Evolutionary conservation across 2,329 filamentous ascomycete species (phyloP).

Genomic region (Leptographium galeiforme): DNA sequence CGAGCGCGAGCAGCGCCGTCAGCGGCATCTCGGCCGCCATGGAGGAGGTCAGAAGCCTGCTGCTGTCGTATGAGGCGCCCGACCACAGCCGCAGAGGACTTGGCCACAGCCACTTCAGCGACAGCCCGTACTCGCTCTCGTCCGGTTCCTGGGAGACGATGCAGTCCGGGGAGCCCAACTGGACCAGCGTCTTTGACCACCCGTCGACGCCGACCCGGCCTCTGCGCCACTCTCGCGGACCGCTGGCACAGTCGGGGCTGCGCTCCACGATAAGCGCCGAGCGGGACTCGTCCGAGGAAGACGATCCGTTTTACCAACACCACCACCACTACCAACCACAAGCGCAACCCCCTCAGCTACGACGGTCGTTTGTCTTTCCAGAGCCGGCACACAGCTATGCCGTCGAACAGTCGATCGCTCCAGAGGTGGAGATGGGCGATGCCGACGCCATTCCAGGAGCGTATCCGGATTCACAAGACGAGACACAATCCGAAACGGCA

Average conservation of each 20-base stretch:
- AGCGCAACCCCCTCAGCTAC: background rate
- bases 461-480: background rate
- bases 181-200: constrained; percentile 9
- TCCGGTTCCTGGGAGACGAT: constrained; percentile 11
- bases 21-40: constrained; percentile 11
- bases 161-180: constrained; percentile 10
- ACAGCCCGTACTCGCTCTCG: constrained; percentile 1
- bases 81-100: background rate
- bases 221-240: background rate
- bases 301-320: background rate
- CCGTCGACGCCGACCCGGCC: background rate
- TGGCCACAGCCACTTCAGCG: background rate
- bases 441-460: background rate
- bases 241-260: background rate
- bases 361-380: background rate
- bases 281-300: background rate
- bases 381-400: background rate
- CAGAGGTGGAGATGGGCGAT: background rate
- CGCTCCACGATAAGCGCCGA: background rate
- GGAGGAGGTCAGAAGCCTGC: constrained; percentile 10
- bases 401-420: background rate
- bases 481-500: background rate
- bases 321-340: background rate
- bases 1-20: background rate
- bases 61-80: constrained; percentile 6